Base-by-base conservation (phyloP, 163 green algal species). In the Smithsoniella earleae region DNA sequence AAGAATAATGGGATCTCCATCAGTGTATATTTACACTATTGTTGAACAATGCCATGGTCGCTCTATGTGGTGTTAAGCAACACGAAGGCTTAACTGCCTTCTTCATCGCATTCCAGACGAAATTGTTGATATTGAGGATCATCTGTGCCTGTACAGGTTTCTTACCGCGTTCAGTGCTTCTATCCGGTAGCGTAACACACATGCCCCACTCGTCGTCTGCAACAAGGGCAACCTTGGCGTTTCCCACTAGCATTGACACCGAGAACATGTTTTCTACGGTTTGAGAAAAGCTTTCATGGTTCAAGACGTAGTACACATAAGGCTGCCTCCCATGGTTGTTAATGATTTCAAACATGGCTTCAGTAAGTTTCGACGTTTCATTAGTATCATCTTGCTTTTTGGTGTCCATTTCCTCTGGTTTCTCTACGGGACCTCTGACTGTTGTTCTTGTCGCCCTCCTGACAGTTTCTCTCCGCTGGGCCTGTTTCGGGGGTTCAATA, bases 191-290 rank as follows among this genome's bases (percentile, higher is more conserved):
- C 6, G 10, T 30, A 13, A 69, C 58, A 30, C 31, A 69, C 58
- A 69, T 69, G 25, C 58, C 58, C 58, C 58, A 69, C 16, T 69
- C 58, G 43, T 69, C 58, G 43, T 69, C 58, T 69, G 58, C 30
- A 25, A 69, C 27, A 8, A 69, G 20, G n/a, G 58, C 58, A 10
- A 69, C 58, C 25, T 69, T 69, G 4, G 58, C 58, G 20, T 69
- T 69, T 4, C 58, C 58, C 25, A 69, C n/a, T 6, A 69, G 20
- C 58, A 69, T 69, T 37, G 58, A 36, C 40, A 69, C 34, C 6
- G 58, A 69, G 58, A 69, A 69, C 58, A 69, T 69, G 58, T 69
- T 69, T 33, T 69, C 58, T 13, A 69, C 58, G 25, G 58, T 69
- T 43, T 69, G 58, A 25, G 58, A 30, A 38, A 69, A 69, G 6